Evolutionary conservation across 371 early-diverging fungal genomes (phyloP).

Genomic region (Apophysomyces trapeziformis): DNA sequence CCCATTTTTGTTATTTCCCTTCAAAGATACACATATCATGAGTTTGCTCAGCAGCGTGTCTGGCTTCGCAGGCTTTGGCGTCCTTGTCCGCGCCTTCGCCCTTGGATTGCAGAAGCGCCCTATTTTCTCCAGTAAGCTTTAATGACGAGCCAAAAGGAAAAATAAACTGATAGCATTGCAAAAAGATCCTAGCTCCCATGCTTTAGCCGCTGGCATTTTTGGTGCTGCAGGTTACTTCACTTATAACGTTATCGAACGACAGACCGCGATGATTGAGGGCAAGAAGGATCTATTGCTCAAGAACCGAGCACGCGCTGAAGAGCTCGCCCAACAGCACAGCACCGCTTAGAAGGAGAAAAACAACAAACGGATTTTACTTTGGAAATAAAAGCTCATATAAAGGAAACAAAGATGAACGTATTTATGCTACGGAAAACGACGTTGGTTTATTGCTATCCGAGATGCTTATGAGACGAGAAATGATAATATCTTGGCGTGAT

Average conservation of each 20-base stretch:
- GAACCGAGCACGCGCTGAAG: constrained; percentile 54
- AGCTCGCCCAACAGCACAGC: constrained; percentile 36
- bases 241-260: constrained; percentile 45
- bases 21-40: constrained; percentile 29
- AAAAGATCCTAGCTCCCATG: constrained; percentile 44
- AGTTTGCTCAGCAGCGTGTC: constrained; percentile 52
- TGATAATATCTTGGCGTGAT: too few relatives aligned
- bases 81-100: constrained; percentile 57
- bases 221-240: constrained; percentile 52
- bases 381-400: neutral
- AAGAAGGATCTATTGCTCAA: constrained; percentile 53
- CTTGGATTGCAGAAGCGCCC: constrained; percentile 58
- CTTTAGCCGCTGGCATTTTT: constrained; percentile 47
- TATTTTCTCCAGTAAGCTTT: constrained; percentile 44
- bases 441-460: too few relatives aligned
- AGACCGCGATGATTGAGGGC: constrained; percentile 43
- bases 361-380: neutral
- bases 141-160: neutral
- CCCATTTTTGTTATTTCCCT: constrained; percentile 14
- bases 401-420: too few relatives aligned
- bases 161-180: constrained; percentile 16
- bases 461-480: too few relatives aligned
- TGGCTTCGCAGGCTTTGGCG: constrained; percentile 58
- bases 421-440: too few relatives aligned
- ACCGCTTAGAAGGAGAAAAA: neutral